Evolutionary conservation across 73 alveolate species (phyloP).

Genomic region (Tetrahymena borealis): DNA sequence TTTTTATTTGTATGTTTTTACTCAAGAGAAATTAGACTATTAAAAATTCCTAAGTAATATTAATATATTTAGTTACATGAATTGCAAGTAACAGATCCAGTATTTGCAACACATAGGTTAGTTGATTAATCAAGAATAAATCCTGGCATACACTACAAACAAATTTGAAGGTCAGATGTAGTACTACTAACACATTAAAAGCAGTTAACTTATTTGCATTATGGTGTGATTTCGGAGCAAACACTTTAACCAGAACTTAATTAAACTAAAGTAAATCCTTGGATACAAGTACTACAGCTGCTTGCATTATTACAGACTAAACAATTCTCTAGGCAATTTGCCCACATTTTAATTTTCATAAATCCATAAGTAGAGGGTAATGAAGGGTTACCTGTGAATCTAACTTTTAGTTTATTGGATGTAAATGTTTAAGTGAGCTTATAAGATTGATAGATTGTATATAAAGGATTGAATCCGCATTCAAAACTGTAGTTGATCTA

Average conservation of each 20-base stretch:
- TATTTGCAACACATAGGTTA: too few relatives aligned
- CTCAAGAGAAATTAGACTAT: too few relatives aligned
- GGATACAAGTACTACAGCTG: not conserved
- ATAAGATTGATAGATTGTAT: not conserved
- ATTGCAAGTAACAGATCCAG: too few relatives aligned
- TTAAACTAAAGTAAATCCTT: not conserved
- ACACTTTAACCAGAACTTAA: not conserved
- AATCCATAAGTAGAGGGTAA: not conserved
- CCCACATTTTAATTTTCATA: not conserved
- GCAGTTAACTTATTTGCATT: not conserved
- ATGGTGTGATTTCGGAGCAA: not conserved
- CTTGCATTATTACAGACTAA: not conserved
- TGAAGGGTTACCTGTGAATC: not conserved
- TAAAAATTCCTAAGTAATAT: too few relatives aligned
- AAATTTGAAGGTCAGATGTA: not conserved
- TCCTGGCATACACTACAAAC: not conserved
- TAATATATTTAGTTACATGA: too few relatives aligned
- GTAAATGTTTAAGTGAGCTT: not conserved
- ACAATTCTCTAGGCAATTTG: not conserved
- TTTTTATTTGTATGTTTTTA: too few relatives aligned
- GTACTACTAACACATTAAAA: not conserved
- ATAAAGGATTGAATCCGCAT: too few relatives aligned
- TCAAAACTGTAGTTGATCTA: too few relatives aligned
- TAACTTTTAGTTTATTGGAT: not conserved
- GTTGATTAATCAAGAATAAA: not conserved